These are phyloP conservation scores for Pneumocystis wakefieldiae DNA, from an alignment of 1,139 yeast genomes.

Conservation along the genomic window DNA sequence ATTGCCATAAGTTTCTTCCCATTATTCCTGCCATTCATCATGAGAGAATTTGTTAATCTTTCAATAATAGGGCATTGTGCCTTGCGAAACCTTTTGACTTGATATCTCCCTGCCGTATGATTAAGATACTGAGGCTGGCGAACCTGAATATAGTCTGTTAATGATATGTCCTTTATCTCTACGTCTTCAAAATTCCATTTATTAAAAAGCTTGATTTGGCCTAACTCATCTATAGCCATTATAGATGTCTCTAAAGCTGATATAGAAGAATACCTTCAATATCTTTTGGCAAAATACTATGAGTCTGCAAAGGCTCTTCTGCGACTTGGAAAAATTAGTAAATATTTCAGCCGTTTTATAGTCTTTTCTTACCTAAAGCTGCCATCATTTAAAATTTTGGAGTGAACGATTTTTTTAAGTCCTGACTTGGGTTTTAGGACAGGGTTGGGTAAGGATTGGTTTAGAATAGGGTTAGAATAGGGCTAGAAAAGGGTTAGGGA, in stretches of 20 bases:
- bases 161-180: slow-evolving; percentile 93
- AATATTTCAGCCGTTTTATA: neutral
- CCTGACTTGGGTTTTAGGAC: too few relatives aligned
- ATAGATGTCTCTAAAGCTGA: neutral
- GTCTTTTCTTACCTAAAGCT: neutral
- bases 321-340: neutral
- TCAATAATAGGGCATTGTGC: slow-evolving; percentile 99
- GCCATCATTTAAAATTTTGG: neutral
- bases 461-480: too few relatives aligned
- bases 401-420: too few relatives aligned
- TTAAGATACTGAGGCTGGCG: slow-evolving; percentile 95
- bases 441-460: too few relatives aligned
- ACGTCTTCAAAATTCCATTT: slow-evolving; percentile 93
- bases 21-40: slow-evolving; percentile 99
- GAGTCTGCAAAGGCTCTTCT: neutral
- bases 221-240: slow-evolving; percentile 85
- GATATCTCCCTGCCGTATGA: slow-evolving; percentile 99
- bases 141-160: slow-evolving; percentile 96
- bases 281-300: neutral
- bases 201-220: slow-evolving; percentile 96
- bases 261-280: neutral
- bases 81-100: slow-evolving; percentile 99
- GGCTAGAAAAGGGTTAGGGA: too few relatives aligned
- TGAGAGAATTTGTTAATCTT: slow-evolving; percentile 98
- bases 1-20: slow-evolving; percentile 99